Evolutionary conservation across 345 rosid genomes (phyloP).

Genomic region (Fremontodendron californicum): DNA sequence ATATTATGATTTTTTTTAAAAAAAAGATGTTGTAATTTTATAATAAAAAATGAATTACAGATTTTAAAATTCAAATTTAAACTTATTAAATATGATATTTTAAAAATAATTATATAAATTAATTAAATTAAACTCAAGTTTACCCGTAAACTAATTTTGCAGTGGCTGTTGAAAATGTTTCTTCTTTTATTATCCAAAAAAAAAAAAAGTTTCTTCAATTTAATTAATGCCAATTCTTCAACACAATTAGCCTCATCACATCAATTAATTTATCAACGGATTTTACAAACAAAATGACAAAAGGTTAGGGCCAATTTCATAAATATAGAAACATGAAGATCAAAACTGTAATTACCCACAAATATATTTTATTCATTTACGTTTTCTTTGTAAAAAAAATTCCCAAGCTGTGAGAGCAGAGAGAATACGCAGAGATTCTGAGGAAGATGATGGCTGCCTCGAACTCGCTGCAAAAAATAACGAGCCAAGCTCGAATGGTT

Average conservation of each 20-base stretch:
- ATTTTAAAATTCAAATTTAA: too few relatives aligned
- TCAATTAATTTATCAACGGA: neutral
- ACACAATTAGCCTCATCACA: too few relatives aligned
- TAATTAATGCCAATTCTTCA: too few relatives aligned
- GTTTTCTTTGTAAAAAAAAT: neutral
- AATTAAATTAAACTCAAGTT: too few relatives aligned
- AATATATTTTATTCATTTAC: neutral
- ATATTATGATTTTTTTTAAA: too few relatives aligned
- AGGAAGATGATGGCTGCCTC: slow-evolving; percentile 50
- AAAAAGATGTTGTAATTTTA: too few relatives aligned
- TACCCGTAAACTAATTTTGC: neutral
- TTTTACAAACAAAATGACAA: neutral
- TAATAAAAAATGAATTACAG: too few relatives aligned
- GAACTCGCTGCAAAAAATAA: slow-evolving; percentile 44
- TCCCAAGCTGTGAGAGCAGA: neutral
- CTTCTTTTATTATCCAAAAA: neutral
- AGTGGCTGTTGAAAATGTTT: neutral
- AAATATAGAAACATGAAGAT: neutral
- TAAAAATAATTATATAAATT: too few relatives aligned
- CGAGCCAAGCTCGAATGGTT: slow-evolving; percentile 29
- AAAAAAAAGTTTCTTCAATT: too few relatives aligned
- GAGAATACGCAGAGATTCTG: neutral
- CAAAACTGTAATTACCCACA: neutral
- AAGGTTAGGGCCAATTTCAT: neutral
- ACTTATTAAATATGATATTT: too few relatives aligned